These are phyloP conservation scores for Blastomyces emzantsi DNA, from an alignment of 2,329 filamentous ascomycete genomes.

Conservation along the genomic window DNA sequence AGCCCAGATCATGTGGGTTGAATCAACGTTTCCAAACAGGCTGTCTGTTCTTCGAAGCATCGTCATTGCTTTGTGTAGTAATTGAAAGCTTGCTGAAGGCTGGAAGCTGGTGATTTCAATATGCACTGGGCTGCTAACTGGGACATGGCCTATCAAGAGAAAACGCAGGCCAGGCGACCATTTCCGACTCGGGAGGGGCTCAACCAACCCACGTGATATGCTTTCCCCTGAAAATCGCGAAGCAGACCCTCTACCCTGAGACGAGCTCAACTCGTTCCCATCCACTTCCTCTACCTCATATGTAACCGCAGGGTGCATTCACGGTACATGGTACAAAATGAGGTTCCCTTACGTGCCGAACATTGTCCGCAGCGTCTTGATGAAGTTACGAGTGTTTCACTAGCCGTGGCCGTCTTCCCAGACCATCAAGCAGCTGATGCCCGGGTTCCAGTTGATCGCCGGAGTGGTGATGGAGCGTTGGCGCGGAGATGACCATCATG, in stretches of 20 bases:
- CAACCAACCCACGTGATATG: too few species aligned
- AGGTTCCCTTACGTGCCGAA: neutral
- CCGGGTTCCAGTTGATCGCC: neutral
- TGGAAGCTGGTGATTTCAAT: too few species aligned
- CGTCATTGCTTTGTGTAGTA: too few species aligned
- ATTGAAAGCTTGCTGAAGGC: too few species aligned
- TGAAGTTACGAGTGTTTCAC: neutral
- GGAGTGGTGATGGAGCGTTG: neutral
- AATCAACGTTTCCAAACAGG: too few species aligned
- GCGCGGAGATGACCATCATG: neutral
- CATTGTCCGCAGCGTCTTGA: neutral
- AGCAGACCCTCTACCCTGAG: neutral
- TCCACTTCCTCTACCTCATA: neutral
- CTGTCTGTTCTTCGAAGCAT: too few species aligned
- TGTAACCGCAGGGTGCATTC: neutral
- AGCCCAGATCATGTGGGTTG: too few species aligned
- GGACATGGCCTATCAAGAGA: too few species aligned
- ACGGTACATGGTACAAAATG: neutral
- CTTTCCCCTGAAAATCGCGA: neutral
- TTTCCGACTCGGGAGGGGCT: too few species aligned
- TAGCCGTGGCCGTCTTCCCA: neutral
- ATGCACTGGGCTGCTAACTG: too few species aligned
- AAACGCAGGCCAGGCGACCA: too few species aligned
- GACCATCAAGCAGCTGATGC: neutral
- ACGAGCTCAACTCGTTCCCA: neutral